Base-by-base conservation (phyloP, 306 rosid genomes). In the Citrullus colocynthis region DNA sequence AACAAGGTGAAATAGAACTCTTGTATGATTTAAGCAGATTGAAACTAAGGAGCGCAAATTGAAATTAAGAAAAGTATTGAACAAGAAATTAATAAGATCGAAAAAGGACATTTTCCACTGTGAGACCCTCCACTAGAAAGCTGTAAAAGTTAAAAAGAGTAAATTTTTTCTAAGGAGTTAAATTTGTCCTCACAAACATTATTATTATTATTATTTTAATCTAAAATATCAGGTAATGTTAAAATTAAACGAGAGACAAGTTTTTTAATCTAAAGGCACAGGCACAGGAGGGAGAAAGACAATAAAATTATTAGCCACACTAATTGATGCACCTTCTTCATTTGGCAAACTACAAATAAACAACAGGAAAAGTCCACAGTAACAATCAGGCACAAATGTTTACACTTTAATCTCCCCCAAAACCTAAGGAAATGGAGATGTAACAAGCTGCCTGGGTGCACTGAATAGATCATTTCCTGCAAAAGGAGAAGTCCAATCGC, bases 391-490 rank as follows among this genome's bases (percentile, higher is more conserved):
- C 79, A 42, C 37, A 39, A 15, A n/a, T 60, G 37, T 44, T 52
- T 66, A 56, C 69, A 56, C 20, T 76, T 59, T 7, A 14, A 8
- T n/a, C 0, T 15, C 49, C 79, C 86, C 71, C 84, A 36, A 82
- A 78, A 39, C 78, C 87, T 87, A 94, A 80, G 85, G 97, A 80
- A 96, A 85, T 74, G 97, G 97, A 78, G 96, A 90, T 82, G 95
- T 91, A 87, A 94, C 98, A 89, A 90, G 91, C 93, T 88, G 92
- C 84, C 98, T 90, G 41, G 98, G 90, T 81, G 90, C 85, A 81
- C 93, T 92, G 86, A 94, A 91, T 66, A 94, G 90, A 86, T 94
- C 98, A 78, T 92, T 93, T 83, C 96, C 98, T 88, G 91, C 97
- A 44, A 94, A 94, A 2, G 98, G 96, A 57, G 97, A 92, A 17